phyloP scores from a whole-genome alignment of 352 stramenopile species.

The Pythium phragmitis region DNA sequence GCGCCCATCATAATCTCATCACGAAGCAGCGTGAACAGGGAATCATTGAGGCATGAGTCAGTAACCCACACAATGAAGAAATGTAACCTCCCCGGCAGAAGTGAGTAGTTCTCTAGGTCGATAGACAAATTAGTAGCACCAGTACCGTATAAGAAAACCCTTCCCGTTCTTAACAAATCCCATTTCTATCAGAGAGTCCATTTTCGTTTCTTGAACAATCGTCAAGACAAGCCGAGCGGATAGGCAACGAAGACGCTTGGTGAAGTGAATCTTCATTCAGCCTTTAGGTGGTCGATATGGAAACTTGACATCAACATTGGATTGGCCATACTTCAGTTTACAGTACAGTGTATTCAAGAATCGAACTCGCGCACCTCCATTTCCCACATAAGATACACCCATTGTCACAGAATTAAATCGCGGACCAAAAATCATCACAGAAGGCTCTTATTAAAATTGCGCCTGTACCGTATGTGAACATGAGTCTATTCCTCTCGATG shows the following conservation, averaged over 20 bases:
- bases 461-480: neutral
- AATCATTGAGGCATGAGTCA: constrained; percentile 2
- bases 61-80: neutral
- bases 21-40: constrained; percentile 26
- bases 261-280: neutral
- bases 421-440: too few species aligned
- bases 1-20: constrained; percentile 57
- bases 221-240: too few species aligned
- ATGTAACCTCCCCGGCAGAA: neutral
- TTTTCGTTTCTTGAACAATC: too few species aligned
- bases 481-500: neutral
- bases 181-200: too few species aligned
- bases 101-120: neutral
- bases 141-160: too few species aligned
- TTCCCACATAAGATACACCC: too few species aligned
- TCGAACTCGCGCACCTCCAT: too few species aligned
- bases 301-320: neutral
- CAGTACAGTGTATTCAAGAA: too few species aligned
- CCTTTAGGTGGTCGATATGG: neutral
- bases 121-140: neutral
- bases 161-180: too few species aligned
- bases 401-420: too few species aligned
- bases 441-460: too few species aligned
- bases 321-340: neutral
- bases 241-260: neutral